Base-by-base conservation (phyloP, 805 yeast species). In the Teunomyces kruisii region DNA sequence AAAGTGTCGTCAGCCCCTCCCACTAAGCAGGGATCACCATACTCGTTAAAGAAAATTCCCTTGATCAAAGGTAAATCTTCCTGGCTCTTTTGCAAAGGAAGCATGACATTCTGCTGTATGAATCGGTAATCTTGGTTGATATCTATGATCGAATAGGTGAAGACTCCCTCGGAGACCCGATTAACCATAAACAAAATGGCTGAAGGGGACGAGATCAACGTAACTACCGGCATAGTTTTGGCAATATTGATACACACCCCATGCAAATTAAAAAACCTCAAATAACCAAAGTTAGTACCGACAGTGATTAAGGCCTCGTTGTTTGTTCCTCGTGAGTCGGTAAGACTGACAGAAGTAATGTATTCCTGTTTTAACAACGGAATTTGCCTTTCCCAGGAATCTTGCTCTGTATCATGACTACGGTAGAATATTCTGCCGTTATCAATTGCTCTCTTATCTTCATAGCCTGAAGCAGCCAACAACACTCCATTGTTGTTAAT, bases 11-110 rank as follows among this genome's bases (percentile, higher is more conserved):
- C 90, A 27, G 75, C 70, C n/a, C 95, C 96, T 0, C 69, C 63
- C 44, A 84, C 86, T 6, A 91, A 62, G 51, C 94, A 86, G 1
- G 99, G 99, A 62, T 92, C 97, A 15, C 96, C 96, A 56, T 79
- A 84, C 37, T 84, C 83, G 35, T 88, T 85, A 71, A 92, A 94
- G 58, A 94, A 90, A n/a, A 88, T 61, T 2, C 91, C 84, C 50
- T 79, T 80, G 52, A 86, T 63, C 45, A 71, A 65, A 55, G 68
- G 75, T 57, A 50, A 31, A 55, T 71, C 53, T 44, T 48, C 49
- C 2, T 44, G 36, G 3, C 46, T 45, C 27, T 48, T 47, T 38
- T 53, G 57, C 32, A 74, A 57, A 6, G 78, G 76, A 32, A 74
- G 51, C 6, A 65, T 36, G 15, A 65, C 60, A 45, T 70, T 67